phyloP scores from a whole-genome alignment of 2,329 filamentous ascomycete species.

The Colletotrichum gloeosporioides region DNA sequence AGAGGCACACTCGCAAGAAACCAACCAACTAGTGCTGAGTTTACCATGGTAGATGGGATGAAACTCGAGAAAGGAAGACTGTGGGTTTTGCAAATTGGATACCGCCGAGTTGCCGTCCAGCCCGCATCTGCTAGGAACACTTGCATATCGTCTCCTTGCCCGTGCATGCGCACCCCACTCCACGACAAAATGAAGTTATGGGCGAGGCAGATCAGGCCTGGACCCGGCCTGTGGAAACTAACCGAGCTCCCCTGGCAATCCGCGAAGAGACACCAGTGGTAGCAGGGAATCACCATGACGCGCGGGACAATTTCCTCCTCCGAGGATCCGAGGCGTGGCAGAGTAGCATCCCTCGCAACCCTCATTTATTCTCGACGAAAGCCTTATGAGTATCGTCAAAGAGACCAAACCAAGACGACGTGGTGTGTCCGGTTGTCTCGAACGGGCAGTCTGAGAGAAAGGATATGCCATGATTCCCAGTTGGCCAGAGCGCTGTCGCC shows the following conservation, averaged over 20 bases:
- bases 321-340: slow-evolving; percentile 12
- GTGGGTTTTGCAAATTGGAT: background rate
- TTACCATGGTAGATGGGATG: background rate
- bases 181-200: slow-evolving; percentile 3
- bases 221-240: slow-evolving; percentile 1
- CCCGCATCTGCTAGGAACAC: slow-evolving; percentile 14
- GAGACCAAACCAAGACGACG: background rate
- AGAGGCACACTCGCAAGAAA: background rate
- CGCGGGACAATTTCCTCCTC: slow-evolving; percentile 10
- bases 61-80: background rate
- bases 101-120: background rate
- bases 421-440: background rate
- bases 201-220: slow-evolving; percentile 6
- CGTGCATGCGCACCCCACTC: slow-evolving; percentile 10
- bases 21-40: slow-evolving; percentile 4
- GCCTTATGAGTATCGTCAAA: background rate
- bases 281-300: background rate
- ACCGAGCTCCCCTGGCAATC: background rate
- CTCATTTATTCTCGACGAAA: slow-evolving; percentile 12
- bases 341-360: slow-evolving; percentile 10
- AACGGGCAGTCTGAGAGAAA: background rate
- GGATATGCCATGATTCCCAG: background rate
- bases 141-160: slow-evolving; percentile 16
- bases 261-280: background rate
- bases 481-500: background rate